Evolutionary conservation across 805 yeast species (phyloP).

Genomic region (Schwanniomyces polymorphus): DNA sequence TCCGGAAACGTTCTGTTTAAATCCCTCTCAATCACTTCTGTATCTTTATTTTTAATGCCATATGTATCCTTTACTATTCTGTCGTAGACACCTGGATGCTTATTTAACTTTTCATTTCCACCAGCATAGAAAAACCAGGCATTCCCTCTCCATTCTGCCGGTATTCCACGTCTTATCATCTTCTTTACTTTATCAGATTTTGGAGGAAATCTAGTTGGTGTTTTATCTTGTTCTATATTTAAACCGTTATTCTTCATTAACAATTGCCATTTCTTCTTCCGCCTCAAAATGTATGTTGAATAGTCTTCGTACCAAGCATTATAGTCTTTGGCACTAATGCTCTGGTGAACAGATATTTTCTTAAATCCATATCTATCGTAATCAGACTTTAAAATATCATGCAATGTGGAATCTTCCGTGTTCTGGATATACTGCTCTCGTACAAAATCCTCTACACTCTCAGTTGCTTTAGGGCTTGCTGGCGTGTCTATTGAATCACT

Average conservation of each 20-base stretch:
- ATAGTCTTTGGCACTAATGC: slow-evolving; percentile 53
- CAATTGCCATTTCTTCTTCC: slow-evolving; percentile 76
- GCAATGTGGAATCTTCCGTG: slow-evolving; percentile 1
- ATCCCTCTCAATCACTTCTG: slow-evolving; percentile 93
- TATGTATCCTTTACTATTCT: slow-evolving; percentile 60
- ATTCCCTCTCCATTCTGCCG: slow-evolving; percentile 95
- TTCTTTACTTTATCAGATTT: slow-evolving; percentile 76
- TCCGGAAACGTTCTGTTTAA: slow-evolving; percentile 94
- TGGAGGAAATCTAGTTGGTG: slow-evolving; percentile 72
- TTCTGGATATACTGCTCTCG: slow-evolving; percentile 4
- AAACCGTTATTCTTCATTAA: slow-evolving; percentile 72
- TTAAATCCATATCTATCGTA: slow-evolving; percentile 86
- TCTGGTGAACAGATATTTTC: slow-evolving; percentile 52
- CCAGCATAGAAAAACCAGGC: slow-evolving; percentile 96
- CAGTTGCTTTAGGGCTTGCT: background rate
- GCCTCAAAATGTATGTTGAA: slow-evolving; percentile 56
- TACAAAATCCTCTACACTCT: background rate
- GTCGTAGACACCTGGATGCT: slow-evolving; percentile 74
- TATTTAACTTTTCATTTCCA: slow-evolving; percentile 71
- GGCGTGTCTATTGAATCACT: background rate
- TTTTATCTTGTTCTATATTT: slow-evolving; percentile 32
- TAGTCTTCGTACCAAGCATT: slow-evolving; percentile 77
- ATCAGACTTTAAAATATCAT: slow-evolving; percentile 14
- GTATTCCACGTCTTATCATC: slow-evolving; percentile 86
- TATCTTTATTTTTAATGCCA: slow-evolving; percentile 62